Evolutionary conservation across 108 stramenopile genomes (phyloP), one percentile per base, ranked within the genome.

Genomic region (Skeletonema grethae): DNA sequence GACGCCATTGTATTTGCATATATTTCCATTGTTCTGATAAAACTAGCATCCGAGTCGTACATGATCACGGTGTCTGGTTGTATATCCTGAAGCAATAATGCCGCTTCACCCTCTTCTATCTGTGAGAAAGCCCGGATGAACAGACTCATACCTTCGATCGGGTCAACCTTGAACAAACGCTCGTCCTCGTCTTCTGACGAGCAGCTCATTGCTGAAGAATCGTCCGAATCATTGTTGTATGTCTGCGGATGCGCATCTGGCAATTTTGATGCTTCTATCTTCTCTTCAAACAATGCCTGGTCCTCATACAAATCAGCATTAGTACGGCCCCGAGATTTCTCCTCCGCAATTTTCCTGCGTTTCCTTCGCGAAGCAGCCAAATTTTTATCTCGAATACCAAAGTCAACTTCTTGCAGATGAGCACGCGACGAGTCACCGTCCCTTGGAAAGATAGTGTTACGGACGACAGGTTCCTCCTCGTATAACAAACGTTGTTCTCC

Each of bases 1-100:
- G 77, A 32, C 71, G 61, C 11, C 66, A 77, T 64, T 34, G 83
- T 63, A 78, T 82, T 80, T 36, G 88, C 73, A 67, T 89, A 85
- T 25, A 96, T 85, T 77, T 99, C 98, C 46, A 99, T 63, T 11
- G 90, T 67, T 36, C 98, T 92, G 41, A 97, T 80, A 50, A 98
- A 93, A 36, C 80, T 65, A 7, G 95, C 70, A 64, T 98, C 96
- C 7, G 90, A 84, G 57, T 99, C 97, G 69, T 95, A 97, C 69
- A 97, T 57, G 8, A 99, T 76, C 20, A 98, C 95, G 48, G 87
- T 87, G 34, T 72, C 65, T 36, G 98, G 98, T 36, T 78, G 61
- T 20, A 93, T 61, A 57, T 98, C 97, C 3, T 90, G 68, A 7
- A 98, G 85, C 35, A 98, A 65, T 45, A 87, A 61, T 20, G 80